These are phyloP conservation scores for Hamigera avellanea DNA, from an alignment of 495 filamentous ascomycete genomes.

Conservation along the genomic window DNA sequence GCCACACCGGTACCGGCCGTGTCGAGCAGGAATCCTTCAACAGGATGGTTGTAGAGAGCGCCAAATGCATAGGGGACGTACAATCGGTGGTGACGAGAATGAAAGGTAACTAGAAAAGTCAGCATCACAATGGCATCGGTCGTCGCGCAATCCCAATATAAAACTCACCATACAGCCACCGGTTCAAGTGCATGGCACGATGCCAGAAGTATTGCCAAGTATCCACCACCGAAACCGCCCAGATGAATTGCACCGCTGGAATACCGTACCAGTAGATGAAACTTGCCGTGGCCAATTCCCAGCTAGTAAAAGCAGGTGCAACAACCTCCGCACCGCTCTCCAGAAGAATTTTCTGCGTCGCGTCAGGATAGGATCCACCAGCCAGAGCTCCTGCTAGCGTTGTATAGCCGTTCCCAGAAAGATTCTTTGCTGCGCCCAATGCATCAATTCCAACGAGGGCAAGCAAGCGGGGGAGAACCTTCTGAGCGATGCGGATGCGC, in stretches of 20 bases:
- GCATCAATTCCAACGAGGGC: conserved; percentile 32
- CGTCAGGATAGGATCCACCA: conserved; percentile 59
- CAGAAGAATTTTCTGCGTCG: conserved; percentile 21
- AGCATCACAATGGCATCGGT: conserved; percentile 1
- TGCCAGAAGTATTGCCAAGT: conserved; percentile 98
- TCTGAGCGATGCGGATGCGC: conserved; percentile 58
- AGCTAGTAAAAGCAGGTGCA: conserved; percentile 34
- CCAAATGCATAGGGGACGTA: conserved; percentile 97
- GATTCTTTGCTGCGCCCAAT: conserved; percentile 19
- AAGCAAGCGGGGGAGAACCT: conserved; percentile 49
- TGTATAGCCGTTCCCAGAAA: conserved; percentile 39
- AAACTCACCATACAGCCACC: conserved; percentile 89
- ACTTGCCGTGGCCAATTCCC: conserved; percentile 66
- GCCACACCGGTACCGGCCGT: conserved; percentile 73
- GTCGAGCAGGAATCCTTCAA: conserved; percentile 86
- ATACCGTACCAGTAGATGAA: conserved; percentile 69
- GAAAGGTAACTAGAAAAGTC: conserved; percentile 56
- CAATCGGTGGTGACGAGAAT: conserved; percentile 88
- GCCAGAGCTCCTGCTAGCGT: conserved; percentile 56
- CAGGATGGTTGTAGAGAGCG: conserved; percentile 88
- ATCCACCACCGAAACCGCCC: conserved; percentile 68
- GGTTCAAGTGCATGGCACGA: conserved; percentile 87
- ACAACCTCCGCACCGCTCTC: conserved; percentile 21
- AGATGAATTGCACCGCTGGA: conserved; percentile 59
- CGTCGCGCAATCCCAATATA: not conserved